These are phyloP conservation scores for Chamaecyparis obtusa DNA, from an alignment of 75 land plant species.

Conservation along the genomic window DNA sequence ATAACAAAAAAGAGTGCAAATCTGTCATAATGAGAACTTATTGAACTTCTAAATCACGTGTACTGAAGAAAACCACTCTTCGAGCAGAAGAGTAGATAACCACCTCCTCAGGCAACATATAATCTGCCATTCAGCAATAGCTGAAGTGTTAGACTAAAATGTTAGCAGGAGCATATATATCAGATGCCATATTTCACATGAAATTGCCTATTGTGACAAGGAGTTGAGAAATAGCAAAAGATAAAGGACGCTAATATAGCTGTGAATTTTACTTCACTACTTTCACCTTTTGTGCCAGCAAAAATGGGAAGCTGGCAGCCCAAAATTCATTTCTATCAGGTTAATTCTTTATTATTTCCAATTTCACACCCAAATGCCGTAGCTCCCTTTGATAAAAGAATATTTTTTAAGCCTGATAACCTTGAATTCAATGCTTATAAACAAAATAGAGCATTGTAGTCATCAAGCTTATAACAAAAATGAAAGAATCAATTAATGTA, in stretches of 20 bases:
- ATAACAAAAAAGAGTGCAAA: too few relatives aligned
- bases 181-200: not conserved
- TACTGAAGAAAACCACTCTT: not conserved
- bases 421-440: slow-evolving; percentile 7
- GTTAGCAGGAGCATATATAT: not conserved
- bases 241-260: not conserved
- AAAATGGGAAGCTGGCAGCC: not conserved
- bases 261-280: not conserved
- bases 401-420: not conserved
- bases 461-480: slow-evolving; percentile 7
- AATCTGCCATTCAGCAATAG: not conserved
- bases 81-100: not conserved
- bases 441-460: not conserved
- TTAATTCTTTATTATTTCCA: not conserved
- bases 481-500: slow-evolving; percentile 7
- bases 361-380: not conserved
- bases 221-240: not conserved
- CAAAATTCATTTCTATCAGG: not conserved
- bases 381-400: not conserved
- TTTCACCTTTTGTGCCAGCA: not conserved
- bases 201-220: not conserved
- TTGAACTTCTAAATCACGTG: not conserved
- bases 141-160: not conserved
- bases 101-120: not conserved
- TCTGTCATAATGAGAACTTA: too few relatives aligned